Base-by-base conservation (phyloP, 306 rosid species). In the Dalbergia cochinchinensis region DNA sequence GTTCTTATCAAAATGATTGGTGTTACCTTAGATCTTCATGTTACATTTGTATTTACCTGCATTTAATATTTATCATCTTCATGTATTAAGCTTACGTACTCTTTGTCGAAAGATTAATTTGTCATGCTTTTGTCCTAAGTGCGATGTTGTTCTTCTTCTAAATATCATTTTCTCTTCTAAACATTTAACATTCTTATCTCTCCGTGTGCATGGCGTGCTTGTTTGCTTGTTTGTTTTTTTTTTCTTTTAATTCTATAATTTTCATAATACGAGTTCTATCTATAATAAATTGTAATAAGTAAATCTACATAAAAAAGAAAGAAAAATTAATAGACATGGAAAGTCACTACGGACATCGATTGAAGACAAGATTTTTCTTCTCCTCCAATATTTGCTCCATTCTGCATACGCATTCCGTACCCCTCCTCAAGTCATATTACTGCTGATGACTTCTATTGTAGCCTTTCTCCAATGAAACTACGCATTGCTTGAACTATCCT, bases 311-410 rank as follows among this genome's bases (percentile, higher is more conserved):
- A 26, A 42, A 8, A 42, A 39, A 1, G 1, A 42, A 6, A 7
- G 12, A 37, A 37, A 8, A 42, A 42, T 7, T 8, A 42, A 42
- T 42, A 2, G 12, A 42, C 48, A 7, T 42, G 9, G 12, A 42
- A 37, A 7, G 41, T 6, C 0, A 37, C 7, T 37, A 4, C 7
- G 41, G 41, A 7, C 5, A 1, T 37, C 7, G 7, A 42, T 0
- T 42, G 42, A 11, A 31, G 22, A 64, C 51, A 14, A 48, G 57
- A 8, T 64, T 60, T 26, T 11, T 82, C 81, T 76, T 74, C 75
- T 74, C 20, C 51, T 85, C 47, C 83, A 54, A 34, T 81, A 73
- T 16, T 42, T 61, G 16, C 64, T 74, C 72, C 20, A 84, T 39
- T 62, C 39, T 71, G 72, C 41, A 20, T 8, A 39, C 19, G 26